These are phyloP conservation scores for Starmera quercuum DNA, from an alignment of 805 yeast species.

Conservation along the genomic window DNA sequence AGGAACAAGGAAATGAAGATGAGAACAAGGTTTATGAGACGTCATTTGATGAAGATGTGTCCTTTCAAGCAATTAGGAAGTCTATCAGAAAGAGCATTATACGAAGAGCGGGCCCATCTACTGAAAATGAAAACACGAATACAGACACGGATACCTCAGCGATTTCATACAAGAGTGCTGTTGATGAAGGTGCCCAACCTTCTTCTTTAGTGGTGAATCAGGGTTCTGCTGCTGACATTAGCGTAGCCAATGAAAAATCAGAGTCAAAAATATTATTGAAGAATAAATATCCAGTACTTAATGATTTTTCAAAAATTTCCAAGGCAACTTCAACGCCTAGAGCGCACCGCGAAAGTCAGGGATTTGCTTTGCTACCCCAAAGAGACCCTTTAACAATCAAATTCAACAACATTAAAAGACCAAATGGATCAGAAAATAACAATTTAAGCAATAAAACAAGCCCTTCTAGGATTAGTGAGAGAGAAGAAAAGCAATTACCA, in stretches of 20 bases:
- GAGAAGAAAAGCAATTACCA: too few relatives aligned
- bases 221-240: slow-evolving; percentile 3
- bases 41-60: slow-evolving; percentile 24
- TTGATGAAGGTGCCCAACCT: slow-evolving; percentile 10
- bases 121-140: not conserved
- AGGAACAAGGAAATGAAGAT: not conserved
- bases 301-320: too few relatives aligned
- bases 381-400: slow-evolving; percentile 22
- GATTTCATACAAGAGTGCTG: slow-evolving; percentile 15
- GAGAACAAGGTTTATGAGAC: slow-evolving; percentile 10
- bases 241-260: too few relatives aligned
- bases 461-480: too few relatives aligned
- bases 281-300: too few relatives aligned
- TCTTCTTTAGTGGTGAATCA: slow-evolving; percentile 10
- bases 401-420: slow-evolving; percentile 1
- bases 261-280: too few relatives aligned
- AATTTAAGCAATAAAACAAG: not conserved
- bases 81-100: slow-evolving; percentile 39
- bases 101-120: slow-evolving; percentile 17
- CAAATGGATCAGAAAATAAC: not conserved
- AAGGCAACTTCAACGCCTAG: slow-evolving; percentile 14
- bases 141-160: slow-evolving; percentile 5
- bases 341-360: slow-evolving; percentile 19
- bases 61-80: slow-evolving; percentile 40
- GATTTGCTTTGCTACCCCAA: slow-evolving; percentile 23